Evolutionary conservation across 2,329 filamentous ascomycete genomes (phyloP), one percentile per base, ranked within the genome.

Genomic region (Fusarium transvaalense): DNA sequence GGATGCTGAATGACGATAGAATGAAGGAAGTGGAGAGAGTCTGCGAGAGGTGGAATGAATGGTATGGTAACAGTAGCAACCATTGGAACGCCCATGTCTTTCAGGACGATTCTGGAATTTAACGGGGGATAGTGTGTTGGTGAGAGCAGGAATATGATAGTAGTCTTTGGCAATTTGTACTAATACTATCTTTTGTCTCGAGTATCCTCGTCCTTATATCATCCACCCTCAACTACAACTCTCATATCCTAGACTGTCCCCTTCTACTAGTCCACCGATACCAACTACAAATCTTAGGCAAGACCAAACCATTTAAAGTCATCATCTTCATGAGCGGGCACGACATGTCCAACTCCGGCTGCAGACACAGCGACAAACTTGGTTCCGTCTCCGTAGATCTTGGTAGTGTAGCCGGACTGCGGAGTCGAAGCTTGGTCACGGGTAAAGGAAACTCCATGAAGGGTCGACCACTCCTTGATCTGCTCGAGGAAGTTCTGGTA

Each of bases 401-500:
- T 59, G 0, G 57, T 60, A 2, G 57, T 60, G 10, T 60, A 60
- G 1, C 42, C 55, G 0, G 27, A 10, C 23, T 59, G 57, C 0
- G 57, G 57, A 14, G 54, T 59, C 0, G 6, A 12, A 1, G 55
- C 27, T 17, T 60, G 34, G 17, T 58, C 38, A 4, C 54, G 35
- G 4, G 29, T 31, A 3, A 60, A 41, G 4, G 57, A 60, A 12
- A 60, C 54, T 1, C 42, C 54, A 8, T 60, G 54, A 6, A 60
- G 17, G 0, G 54, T 59, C 1, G 57, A 60, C 85, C 85, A 87
- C 75, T 86, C 82, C 78, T 87, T 86, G 66, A 86, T 83, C 41
- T 83, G 83, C 77, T 89, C 87, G 32, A 86, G 75, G 71, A 87
- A 87, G 74, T 89, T 89, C 66, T 83, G 80, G 1, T 83, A 83